Evolutionary conservation across 2,329 filamentous ascomycete genomes (phyloP).

Genomic region (Neurospora sp.): DNA sequence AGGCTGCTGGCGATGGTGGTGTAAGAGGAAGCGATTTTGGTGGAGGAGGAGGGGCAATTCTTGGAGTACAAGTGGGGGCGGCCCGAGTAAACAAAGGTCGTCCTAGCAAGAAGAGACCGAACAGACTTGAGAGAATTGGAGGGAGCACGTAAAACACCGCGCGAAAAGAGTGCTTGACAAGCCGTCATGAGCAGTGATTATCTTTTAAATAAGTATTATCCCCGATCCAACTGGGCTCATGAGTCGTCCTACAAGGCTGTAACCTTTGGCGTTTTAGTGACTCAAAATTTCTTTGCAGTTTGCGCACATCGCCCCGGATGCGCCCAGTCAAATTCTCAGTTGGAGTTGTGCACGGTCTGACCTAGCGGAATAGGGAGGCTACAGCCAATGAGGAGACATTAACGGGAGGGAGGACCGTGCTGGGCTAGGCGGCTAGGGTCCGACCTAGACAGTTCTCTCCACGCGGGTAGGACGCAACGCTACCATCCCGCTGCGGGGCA

Average conservation of each 20-base stretch:
- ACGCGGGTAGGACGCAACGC: not conserved
- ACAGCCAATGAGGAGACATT: not conserved
- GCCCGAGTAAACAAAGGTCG: not conserved
- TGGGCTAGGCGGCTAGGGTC: not conserved
- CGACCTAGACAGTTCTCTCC: not conserved
- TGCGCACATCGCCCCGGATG: not conserved
- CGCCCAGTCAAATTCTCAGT: not conserved
- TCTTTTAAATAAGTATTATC: not conserved
- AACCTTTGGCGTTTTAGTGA: not conserved
- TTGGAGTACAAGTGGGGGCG: not conserved
- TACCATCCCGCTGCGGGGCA: not conserved
- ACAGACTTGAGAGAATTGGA: not conserved
- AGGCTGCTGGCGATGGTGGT: not conserved
- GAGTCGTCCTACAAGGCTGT: not conserved
- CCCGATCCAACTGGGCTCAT: not conserved
- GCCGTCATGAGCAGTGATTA: not conserved
- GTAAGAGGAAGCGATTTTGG: not conserved
- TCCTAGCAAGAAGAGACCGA: not conserved
- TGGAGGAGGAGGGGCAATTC: conserved; percentile 1
- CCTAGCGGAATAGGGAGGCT: accelerated
- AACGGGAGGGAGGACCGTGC: not conserved
- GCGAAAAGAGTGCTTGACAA: not conserved
- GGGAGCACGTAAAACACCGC: not conserved
- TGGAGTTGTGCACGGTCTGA: not conserved
- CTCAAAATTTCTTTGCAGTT: not conserved